Evolutionary conservation across 306 rosid genomes (phyloP), one percentile per base, ranked within the genome.

Genomic region (Mucuna pruriens): DNA sequence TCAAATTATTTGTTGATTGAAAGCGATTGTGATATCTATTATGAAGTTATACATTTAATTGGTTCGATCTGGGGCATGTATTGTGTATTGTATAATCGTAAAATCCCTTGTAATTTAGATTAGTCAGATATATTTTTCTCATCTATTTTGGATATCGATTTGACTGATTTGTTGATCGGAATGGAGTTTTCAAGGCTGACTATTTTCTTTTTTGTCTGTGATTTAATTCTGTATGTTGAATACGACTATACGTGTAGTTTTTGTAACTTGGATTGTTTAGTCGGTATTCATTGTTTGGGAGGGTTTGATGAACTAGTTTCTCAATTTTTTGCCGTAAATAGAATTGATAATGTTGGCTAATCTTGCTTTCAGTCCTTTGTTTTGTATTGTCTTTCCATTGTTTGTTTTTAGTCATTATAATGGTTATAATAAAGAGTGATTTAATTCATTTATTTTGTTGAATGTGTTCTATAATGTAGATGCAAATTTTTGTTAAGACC

Each of bases 401-500:
- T 16, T 3, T 22, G 0, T 20, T 40, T 22, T 20, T 6, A 3
- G 0, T 6, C 45, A 3, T 33, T 48, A 9, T n/a, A 45, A 64
- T 29, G 8, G 2, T 12, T 1, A 6, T 46, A 1, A 17, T 8
- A n/a, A 20, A 49, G 10, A 64, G n/a, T 63, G 39, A 36, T 13
- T 78, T n/a, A 23, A 66, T 44, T 46, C 48, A 4, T n/a, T n/a
- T n/a, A n/a, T n/a, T 20, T n/a, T 36, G 0, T 6, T n/a, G n/a
- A 4, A 25, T 16, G 12, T 75, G 1, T 22, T 0, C 5, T 13
- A 10, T 65, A 0, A 6, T 54, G 12, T 39, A 79, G 83, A 79
- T 68, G 76, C 83, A 80, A 46, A 80, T 80, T 9, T 80, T 80
- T n/a, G 83, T 80, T 0, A 79, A 79, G 46, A 79, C 77, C 4